Conservation (phyloP, 805 yeast genomes). For the Metschnikowia cerradonensis region DNA sequence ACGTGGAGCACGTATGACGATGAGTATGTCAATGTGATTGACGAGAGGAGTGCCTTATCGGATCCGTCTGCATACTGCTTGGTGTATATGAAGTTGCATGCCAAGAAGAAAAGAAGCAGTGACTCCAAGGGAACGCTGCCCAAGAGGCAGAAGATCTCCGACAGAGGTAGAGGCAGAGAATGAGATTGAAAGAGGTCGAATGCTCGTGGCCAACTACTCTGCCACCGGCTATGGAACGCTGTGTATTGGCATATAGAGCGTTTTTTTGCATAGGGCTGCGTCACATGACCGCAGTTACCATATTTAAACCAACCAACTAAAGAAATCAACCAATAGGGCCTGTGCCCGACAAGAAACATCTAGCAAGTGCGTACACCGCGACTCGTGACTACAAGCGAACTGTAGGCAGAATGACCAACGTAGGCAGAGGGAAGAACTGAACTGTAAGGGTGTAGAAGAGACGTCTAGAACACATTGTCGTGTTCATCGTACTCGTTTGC, state of each 20-base stretch:
- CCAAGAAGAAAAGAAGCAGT: slow-evolving; percentile 31
- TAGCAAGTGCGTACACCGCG: too few relatives aligned
- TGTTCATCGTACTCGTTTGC: neutral
- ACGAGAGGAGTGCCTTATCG: slow-evolving; percentile 68
- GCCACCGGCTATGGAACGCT: neutral
- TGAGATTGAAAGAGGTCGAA: too few relatives aligned
- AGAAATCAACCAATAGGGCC: neutral
- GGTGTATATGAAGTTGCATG: slow-evolving; percentile 74
- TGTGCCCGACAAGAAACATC: neutral
- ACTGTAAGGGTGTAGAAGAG: neutral
- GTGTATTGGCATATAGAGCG: slow-evolving; percentile 1
- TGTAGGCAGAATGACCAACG: too few relatives aligned
- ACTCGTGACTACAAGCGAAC: too few relatives aligned
- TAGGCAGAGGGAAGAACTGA: neutral
- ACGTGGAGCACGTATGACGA: slow-evolving; percentile 94
- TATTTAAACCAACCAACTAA: slow-evolving; percentile 1
- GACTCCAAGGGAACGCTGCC: neutral
- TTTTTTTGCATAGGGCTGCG: slow-evolving; percentile 4
- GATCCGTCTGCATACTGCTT: slow-evolving; percentile 91
- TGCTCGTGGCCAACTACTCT: neutral
- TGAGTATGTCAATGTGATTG: slow-evolving; percentile 72
- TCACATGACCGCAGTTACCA: slow-evolving; percentile 1
- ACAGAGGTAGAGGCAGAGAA: too few relatives aligned
- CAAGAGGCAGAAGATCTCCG: neutral
- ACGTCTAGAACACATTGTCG: neutral